A percentile compares a stretch with the other conserved stretches of the same genome.
phyloP scores from a whole-genome alignment of 345 rosid species.

The Aethionema arabicum region DNA sequence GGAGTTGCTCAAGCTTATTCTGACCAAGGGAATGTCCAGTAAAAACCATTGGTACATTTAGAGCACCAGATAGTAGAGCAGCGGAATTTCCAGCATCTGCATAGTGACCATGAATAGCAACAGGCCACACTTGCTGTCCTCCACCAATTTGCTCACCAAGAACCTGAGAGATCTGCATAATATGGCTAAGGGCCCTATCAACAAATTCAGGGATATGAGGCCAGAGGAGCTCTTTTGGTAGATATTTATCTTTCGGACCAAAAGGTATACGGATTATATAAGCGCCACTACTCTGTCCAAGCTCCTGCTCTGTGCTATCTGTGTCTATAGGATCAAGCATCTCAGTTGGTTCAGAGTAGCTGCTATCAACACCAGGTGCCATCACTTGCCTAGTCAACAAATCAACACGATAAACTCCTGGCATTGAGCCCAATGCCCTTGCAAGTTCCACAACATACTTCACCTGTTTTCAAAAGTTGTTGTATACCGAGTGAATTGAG shows the following conservation, averaged over 20 bases:
- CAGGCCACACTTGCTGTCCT: constrained; percentile 69
- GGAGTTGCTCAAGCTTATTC: constrained; percentile 72
- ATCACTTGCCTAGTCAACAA: constrained; percentile 75
- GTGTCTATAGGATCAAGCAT: constrained; percentile 49
- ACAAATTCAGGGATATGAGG: constrained; percentile 79
- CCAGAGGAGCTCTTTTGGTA: constrained; percentile 74
- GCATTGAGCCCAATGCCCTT: constrained; percentile 76
- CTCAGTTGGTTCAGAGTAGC: constrained; percentile 73
- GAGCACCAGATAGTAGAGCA: constrained; percentile 76
- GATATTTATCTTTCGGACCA: constrained; percentile 71
- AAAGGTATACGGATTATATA: constrained; percentile 78
- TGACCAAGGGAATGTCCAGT: constrained; percentile 87
- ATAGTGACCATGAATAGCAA: constrained; percentile 80
- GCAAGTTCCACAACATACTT: constrained; percentile 91
- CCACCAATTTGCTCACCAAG: constrained; percentile 61
- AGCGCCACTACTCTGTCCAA: constrained; percentile 80
- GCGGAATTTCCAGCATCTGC: constrained; percentile 85
- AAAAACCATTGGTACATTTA: constrained; percentile 81
- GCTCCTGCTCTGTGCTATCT: constrained; percentile 44
- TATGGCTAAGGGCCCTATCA: constrained; percentile 72
- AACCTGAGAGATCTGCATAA: constrained; percentile 68
- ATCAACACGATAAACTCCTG: constrained; percentile 80
- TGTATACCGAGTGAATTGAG: background rate
- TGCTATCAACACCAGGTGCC: constrained; percentile 68
- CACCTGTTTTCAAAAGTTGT: constrained; percentile 44